Evolutionary conservation across 2,329 filamentous ascomycete species (phyloP), one percentile per base, ranked within the genome.

Genomic region (Dactylellina sp.): DNA sequence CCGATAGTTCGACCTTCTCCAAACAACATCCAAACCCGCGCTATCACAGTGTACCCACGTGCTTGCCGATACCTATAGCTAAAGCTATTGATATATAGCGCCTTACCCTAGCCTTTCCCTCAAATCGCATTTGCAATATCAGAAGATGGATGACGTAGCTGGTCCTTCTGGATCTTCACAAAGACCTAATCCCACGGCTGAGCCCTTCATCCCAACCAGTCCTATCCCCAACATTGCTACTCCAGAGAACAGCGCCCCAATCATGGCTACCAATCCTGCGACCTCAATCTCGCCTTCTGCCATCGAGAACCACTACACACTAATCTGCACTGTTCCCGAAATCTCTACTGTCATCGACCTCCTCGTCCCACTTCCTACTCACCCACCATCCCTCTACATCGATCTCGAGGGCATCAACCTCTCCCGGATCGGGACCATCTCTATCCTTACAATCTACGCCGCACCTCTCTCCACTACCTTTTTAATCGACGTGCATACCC

Each of bases 361-460:
- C 6, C 49, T 81, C 25, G 49, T 62, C 4, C 66, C 46, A 9
- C 76, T 80, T 2, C 79, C 80, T 1, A 75, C 63, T 1, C 64
- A 40, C 1, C 79, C 79, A 2, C 81, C 76, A 5, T 80, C 80
- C n/a, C 78, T 86, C 1, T 86, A 82, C 76, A 24, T 86, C 12
- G 84, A 86, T 66, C 76, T 86, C 0, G 84, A 86, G 78, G 84
- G 84, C 1, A 78, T 81, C 6, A 79, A 83, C 7, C 82, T 86
- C 6, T 78, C 75, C 9, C 79, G 84, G 2, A 35, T 82, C 12
- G 84, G 84, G 1, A 81, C 79, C 4, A 78, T 86, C 12, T 84
- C 84, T 0, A 81, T 86, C n/a, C 22, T 86, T 0, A 79, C 81
- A 16, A 77, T 86, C 2, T 80, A 81, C 35, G 75, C 83, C 37